Evolutionary conservation across 176 grass and related monocot species (phyloP).

Genomic region (Raddia guianensis): DNA sequence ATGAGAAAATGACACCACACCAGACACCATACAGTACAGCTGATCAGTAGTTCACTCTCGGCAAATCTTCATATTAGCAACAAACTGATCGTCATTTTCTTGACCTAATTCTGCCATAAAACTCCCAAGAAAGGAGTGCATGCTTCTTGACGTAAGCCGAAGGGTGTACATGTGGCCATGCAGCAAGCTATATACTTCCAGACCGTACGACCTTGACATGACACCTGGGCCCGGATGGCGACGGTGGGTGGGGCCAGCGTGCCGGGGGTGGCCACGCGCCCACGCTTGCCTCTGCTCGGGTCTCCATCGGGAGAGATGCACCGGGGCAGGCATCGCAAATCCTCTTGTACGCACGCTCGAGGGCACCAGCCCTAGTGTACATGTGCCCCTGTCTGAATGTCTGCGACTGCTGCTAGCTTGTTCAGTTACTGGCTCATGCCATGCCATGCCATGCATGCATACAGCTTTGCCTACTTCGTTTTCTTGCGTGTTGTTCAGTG

Average conservation of each 20-base stretch:
- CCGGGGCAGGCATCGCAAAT: not conserved
- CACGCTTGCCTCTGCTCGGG: not conserved
- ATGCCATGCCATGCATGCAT: not conserved
- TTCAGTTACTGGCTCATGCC: not conserved
- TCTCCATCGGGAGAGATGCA: not conserved
- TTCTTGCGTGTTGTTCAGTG: not conserved
- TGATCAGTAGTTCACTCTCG: not conserved
- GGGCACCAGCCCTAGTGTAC: not conserved
- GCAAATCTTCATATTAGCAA: not conserved
- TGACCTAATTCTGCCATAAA: not conserved
- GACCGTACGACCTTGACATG: not conserved
- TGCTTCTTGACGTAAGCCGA: not conserved
- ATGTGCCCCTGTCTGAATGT: not conserved
- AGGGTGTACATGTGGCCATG: not conserved
- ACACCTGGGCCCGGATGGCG: not conserved
- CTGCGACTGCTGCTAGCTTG: not conserved
- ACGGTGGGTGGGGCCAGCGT: not conserved
- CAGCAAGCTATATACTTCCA: not conserved
- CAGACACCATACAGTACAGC: not conserved
- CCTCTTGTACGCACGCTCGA: not conserved
- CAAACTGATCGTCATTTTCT: not conserved
- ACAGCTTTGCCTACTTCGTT: not conserved
- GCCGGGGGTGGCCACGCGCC: not conserved
- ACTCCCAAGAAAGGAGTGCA: not conserved
- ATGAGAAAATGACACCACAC: not conserved